phyloP scores from a whole-genome alignment of 176 grass and related monocot species.

The Saccharum spontaneum region DNA sequence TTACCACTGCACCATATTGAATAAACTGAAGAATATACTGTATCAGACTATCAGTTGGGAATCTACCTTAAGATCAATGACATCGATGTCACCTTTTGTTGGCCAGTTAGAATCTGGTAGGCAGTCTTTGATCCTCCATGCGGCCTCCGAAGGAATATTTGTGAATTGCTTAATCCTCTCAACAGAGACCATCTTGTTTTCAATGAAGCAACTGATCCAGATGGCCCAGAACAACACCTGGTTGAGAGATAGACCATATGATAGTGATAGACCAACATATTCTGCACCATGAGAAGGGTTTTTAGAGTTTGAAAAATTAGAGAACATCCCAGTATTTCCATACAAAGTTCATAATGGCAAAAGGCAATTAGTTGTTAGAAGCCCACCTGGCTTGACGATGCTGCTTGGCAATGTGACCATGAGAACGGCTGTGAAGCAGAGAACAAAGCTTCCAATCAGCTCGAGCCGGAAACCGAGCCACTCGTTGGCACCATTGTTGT shows the following conservation, averaged over 20 bases:
- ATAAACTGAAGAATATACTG: neutral
- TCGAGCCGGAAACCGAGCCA: constrained; percentile 93
- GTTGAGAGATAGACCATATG: constrained; percentile 93
- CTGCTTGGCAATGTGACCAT: constrained; percentile 83
- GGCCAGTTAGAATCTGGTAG: constrained; percentile 77
- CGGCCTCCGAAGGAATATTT: constrained; percentile 79
- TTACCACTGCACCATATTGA: neutral
- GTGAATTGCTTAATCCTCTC: constrained; percentile 98
- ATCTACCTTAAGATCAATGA: constrained; percentile 83
- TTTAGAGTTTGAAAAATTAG: neutral
- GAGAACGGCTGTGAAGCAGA: constrained; percentile 82
- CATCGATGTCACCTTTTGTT: constrained; percentile 64
- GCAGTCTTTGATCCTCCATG: constrained; percentile 78
- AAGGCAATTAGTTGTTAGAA: neutral
- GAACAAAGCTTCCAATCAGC: constrained; percentile 77
- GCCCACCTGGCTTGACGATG: constrained; percentile 71
- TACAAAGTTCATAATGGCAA: neutral
- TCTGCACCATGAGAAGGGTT: constrained; percentile 51
- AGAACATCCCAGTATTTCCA: neutral
- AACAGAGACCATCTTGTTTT: constrained; percentile 93
- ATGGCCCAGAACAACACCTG: constrained; percentile 66
- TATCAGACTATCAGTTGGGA: neutral
- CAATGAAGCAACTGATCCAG: constrained; percentile 93
- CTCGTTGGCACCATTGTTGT: constrained; percentile 96
- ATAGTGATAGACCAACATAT: constrained; percentile 90